Evolutionary conservation across 2,329 filamentous ascomycete genomes (phyloP).

Genomic region (Exophiala viscosa): DNA sequence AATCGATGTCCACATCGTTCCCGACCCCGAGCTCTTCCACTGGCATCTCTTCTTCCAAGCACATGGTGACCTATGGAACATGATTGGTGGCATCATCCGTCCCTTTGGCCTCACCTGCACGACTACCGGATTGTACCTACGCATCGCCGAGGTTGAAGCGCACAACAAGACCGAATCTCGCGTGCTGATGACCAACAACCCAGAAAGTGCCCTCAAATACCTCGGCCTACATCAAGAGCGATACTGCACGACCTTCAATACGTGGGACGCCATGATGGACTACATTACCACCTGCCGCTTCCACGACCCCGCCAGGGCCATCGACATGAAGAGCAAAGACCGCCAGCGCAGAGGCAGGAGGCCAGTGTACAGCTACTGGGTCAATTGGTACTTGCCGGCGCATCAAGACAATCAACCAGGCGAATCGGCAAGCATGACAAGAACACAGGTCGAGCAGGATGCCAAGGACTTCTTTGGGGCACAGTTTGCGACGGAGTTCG

Average conservation of each 20-base stretch:
- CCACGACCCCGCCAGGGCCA: constrained; percentile 11
- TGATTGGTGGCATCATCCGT: constrained; percentile 61
- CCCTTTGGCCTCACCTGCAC: constrained; percentile 64
- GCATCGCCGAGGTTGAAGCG: constrained; percentile 58
- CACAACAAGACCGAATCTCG: constrained; percentile 33
- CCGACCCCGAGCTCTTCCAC: constrained; percentile 41
- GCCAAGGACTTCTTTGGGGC: constrained; percentile 23
- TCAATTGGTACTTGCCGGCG: constrained; percentile 22
- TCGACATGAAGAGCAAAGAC: constrained; percentile 14
- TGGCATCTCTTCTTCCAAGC: constrained; percentile 67
- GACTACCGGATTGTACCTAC: constrained; percentile 60
- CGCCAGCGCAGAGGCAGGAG: constrained; percentile 34
- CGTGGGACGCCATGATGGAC: constrained; percentile 19
- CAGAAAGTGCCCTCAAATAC: constrained; percentile 48
- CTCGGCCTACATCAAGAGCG: constrained; percentile 48
- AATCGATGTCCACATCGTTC: constrained; percentile 62
- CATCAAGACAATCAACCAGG: constrained; percentile 12
- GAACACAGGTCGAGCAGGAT: constrained; percentile 20
- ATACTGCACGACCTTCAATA: constrained; percentile 56
- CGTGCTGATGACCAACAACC: constrained; percentile 59
- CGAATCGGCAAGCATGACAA: constrained; percentile 8
- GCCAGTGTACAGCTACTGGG: constrained; percentile 28
- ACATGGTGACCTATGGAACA: constrained; percentile 69
- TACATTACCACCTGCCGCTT: constrained; percentile 22
- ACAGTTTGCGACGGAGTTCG: constrained; percentile 12